Base-by-base conservation (phyloP, 768 basidiomycete species). In the Leucocoprinus birnbaumii region DNA sequence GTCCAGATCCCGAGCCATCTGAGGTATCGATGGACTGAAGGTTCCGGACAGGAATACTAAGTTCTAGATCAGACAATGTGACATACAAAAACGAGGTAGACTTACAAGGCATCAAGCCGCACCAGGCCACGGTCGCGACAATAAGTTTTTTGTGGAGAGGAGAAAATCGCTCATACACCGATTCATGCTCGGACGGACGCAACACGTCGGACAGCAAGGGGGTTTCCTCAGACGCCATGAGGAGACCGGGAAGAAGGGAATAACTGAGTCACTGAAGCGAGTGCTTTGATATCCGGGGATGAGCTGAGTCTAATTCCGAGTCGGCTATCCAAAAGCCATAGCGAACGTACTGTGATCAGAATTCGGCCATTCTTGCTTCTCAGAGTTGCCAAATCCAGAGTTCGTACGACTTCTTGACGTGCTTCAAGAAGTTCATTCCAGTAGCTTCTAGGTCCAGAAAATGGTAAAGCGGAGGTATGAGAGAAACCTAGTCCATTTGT, bases 11-110 rank as follows among this genome's bases (percentile, higher is more conserved):
- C 65, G 67, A 7, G 89, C 82, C 43, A 93, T 83, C 49, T 86
- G 77, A 0, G 89, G 87, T 54, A 92, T 87, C 0, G 84, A 82
- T 0, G 89, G 89, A 2, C 88, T 75, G 65, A 92, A 90, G 0
- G 81, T 80, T 0, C 82, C 84, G 4, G 80, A 71, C 0, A 87
- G 82, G 56, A 92, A 83, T 27, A 86, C 89, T 91, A 41, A 38
- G 25, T 1, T 11, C 26, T 2, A 1, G 14, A 8, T 24, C 44
- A 19, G 21, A 43, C 24, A 18, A 21, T 13, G 19, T 26, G 22
- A 3, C 25, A 7, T n/a, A 7, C 13, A 1, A 25, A 46, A 2
- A 19, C 13, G 2, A 27, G 10, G 24, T 8, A 41, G 14, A 41
- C 68, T 26, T 61, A 90, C 88, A 72, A 19, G 84, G 83, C 53